These are phyloP conservation scores for Tylopilus sp. DNA, from an alignment of 1,284 basidiomycete species.

Conservation along the genomic window DNA sequence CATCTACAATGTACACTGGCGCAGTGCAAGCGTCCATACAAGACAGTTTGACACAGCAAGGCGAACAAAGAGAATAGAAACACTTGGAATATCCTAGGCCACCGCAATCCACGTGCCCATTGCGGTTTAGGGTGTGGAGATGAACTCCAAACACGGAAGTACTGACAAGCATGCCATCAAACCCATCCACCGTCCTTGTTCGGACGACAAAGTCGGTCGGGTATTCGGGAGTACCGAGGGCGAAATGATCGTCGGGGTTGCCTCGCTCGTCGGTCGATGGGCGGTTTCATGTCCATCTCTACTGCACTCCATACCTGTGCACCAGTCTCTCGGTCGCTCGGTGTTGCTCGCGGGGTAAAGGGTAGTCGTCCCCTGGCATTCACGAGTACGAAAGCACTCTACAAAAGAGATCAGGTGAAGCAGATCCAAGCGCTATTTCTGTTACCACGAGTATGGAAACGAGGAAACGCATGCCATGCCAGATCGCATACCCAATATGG, in stretches of 20 bases:
- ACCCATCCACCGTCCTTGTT: slow-evolving; percentile 16
- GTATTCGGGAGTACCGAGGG: slow-evolving; percentile 27
- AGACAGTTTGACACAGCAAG: neutral
- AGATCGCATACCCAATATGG: slow-evolving; percentile 17
- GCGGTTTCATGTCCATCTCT: slow-evolving; percentile 8
- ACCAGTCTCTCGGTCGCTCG: neutral
- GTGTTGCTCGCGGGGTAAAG: neutral
- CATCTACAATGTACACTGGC: neutral
- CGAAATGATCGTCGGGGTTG: slow-evolving; percentile 11
- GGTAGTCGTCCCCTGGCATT: slow-evolving; percentile 17
- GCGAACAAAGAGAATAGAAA: neutral
- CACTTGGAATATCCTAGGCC: neutral
- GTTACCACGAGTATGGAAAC: slow-evolving; percentile 32
- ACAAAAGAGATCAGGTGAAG: slow-evolving; percentile 15
- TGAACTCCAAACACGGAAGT: neutral
- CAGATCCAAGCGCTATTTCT: neutral
- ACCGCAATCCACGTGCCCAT: too few species aligned
- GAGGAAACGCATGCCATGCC: slow-evolving; percentile 22
- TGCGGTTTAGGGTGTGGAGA: slow-evolving; percentile 11
- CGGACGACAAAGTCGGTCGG: slow-evolving; percentile 28
- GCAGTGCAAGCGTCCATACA: neutral
- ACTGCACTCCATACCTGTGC: neutral
- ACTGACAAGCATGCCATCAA: too few species aligned
- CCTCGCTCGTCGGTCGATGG: slow-evolving; percentile 3
- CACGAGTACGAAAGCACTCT: slow-evolving; percentile 28